Base-by-base conservation (phyloP, 225 moss, liverwort and hornwort species). In the Pleurozium schreberi region DNA sequence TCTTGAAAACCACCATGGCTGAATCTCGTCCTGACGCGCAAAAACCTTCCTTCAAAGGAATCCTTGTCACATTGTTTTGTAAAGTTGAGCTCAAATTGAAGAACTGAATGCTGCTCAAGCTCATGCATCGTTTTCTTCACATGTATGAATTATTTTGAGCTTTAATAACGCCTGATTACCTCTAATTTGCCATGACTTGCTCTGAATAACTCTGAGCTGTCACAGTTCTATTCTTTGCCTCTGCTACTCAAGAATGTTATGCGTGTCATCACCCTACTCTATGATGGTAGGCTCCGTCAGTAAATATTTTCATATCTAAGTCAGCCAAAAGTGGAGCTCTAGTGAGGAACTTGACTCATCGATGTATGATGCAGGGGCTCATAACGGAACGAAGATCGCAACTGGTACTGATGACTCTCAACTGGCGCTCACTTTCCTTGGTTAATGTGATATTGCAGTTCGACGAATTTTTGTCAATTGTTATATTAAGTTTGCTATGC, bases 331-430 rank as follows among this genome's bases (percentile, higher is more conserved):
- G 64, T 85, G 62, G 81, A 77, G n/a, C 49, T 45, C 53, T 83
- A 50, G 16, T 64, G 27, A 58, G 82, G 69, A 63, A 70, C 71
- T 84, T 88, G 86, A 89, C 69, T 84, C 15, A 45, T 75, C 21
- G 80, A 76, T 85, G 62, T 64, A 61, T 91, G 86, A 70, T 93
- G 93, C 93, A 96, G 96, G 96, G 96, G 77, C 90, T 91, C 45
- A 91, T 96, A 60, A 96, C 96, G 75, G 96, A 96, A 87, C 93
- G 96, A 86, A 95, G 94, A 91, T 95, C 94, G 58, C 96, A 96
- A 85, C 80, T 96, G 96, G 96, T 96, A 91, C 57, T 85, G 64
- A 71, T 50, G 22, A 59, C 34, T n/a, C 81, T 53, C 43, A 70
- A 63, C 71, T 91, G 30, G 38, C 69, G 74, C 86, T 38, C 52